These are phyloP conservation scores for Macrophomina phaseolina DNA, from an alignment of 2,329 filamentous ascomycete genomes.

Conservation along the genomic window DNA sequence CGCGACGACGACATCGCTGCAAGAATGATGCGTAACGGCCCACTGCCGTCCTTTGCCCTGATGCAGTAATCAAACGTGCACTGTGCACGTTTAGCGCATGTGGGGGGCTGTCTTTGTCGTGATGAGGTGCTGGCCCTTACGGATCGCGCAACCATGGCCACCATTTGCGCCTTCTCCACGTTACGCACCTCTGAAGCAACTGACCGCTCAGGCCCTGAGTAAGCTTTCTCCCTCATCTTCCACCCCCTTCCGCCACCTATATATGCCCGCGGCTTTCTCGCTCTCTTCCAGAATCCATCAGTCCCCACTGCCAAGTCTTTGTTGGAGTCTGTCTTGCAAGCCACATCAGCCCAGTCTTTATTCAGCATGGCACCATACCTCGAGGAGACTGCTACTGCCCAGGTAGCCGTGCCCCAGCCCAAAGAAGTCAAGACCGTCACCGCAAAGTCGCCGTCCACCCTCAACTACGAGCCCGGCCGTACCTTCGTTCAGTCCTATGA, in stretches of 20 bases:
- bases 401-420: not conserved
- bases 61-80: constrained; percentile 20
- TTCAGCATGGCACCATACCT: constrained; percentile 28
- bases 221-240: not conserved
- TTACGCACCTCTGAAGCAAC: constrained; percentile 6
- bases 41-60: constrained; percentile 16
- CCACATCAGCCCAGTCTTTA: not conserved
- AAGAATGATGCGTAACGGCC: constrained; percentile 22
- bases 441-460: constrained; percentile 33
- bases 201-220: not conserved
- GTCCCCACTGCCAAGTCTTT: not conserved
- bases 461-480: constrained; percentile 56
- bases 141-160: constrained; percentile 28
- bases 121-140: constrained; percentile 27
- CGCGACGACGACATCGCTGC: constrained; percentile 20
- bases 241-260: not conserved
- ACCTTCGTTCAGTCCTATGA: constrained; percentile 50
- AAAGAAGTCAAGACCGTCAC: constrained; percentile 22
- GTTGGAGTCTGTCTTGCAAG: not conserved
- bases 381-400: not conserved
- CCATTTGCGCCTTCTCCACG: constrained; percentile 4
- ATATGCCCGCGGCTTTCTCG: not conserved
- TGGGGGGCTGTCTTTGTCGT: constrained; percentile 26
- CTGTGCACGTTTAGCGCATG: constrained; percentile 25
- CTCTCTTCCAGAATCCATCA: constrained; percentile 18